Evolutionary conservation across 1,139 yeast species (phyloP), one percentile per base, ranked within the genome.

Genomic region (Saccharomycopsis hybrid): DNA sequence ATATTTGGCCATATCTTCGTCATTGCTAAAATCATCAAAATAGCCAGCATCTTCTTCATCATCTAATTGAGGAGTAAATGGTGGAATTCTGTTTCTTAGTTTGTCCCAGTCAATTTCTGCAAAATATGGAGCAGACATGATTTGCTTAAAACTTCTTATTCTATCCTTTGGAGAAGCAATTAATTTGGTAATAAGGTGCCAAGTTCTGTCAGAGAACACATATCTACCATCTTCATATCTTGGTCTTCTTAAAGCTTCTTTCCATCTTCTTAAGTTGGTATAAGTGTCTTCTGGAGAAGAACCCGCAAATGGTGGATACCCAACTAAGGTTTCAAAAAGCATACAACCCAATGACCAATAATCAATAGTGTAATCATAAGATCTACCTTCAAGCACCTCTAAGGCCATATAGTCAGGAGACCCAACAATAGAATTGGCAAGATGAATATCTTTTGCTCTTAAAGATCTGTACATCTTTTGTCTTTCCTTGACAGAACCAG

Each of bases 361-460:
- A 70, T 94, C 99, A 55, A 94, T 95, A 24, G 98, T 90, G 64
- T 84, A 90, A 64, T 94, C 96, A 65, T 94, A 94, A 55, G 84
- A 83, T 60, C 85, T 85, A 7, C 98, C 98, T 65, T 88, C 95
- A 55, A 94, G 78, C 4, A 94, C 97, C 65, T 94, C 99, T 50
- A 94, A 74, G 1, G 99, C 98, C 99, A 94, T 94, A 65, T 94
- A 94, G 65, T 94, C 99, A 1, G 99, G 99, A 4, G 96, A 86
- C 0, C 99, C 99, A 9, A 94, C 99, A 57, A 92, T 89, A 1
- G 97, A 88, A 61, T 88, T 86, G 24, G 99, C 98, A 60, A 85
- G 82, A 59, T 85, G 87, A 44, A 81, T 69, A 55, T 83, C 87
- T 39, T 70, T 71, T 47, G 66, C 69, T 62, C 95, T 83, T 55